Base-by-base conservation (phyloP, 129 eudicot species). In the Artemisia tridentata region DNA sequence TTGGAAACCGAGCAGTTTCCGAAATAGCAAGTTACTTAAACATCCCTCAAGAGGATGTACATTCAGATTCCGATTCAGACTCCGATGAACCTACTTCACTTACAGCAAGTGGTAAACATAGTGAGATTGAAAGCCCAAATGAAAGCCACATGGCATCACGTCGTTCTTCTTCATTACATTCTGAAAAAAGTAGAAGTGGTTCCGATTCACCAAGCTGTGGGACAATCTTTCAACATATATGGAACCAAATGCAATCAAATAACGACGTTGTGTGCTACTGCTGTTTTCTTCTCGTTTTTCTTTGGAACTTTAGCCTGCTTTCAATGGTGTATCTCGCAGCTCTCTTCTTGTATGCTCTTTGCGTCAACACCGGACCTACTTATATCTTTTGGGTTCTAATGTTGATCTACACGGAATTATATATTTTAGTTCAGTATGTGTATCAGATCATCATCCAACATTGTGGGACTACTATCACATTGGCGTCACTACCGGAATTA, bases 231-330 rank as follows among this genome's bases (percentile, higher is more conserved):
- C 79, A 77, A 38, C 89, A 95, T 73, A 86, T 90, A 79, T 95
- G 97, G 97, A 81, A 84, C 71, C 99, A 90, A 60, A 95, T 95
- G 97, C 85, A 96, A 25, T 82, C 99, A 18, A 95, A 95, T 71
- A 95, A 95, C 8, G 99, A 90, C 72, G 78, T 90, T n/a, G 99
- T 95, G 16, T 95, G 99, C 73, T 95, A 95, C 78, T 84, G 92
- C 74, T 90, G 96, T 81, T 95, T 95, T 67, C 72, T 95, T 74
- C 83, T 95, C 7, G 96, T 88, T 63, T 95, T 90, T 67, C 85
- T 95, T 61, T 95, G 99, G 99, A 95, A 90, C 68, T 95, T 95
- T 77, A 95, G 99, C 65, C 75, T 95, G 78, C 92, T 95, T 64
- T 90, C 99, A 1, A 90, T 95, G 99, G 89, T 95, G 68, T 95